These are phyloP conservation scores for Pseudomassariella vexata DNA, from an alignment of 2,329 filamentous ascomycete genomes.

Conservation along the genomic window DNA sequence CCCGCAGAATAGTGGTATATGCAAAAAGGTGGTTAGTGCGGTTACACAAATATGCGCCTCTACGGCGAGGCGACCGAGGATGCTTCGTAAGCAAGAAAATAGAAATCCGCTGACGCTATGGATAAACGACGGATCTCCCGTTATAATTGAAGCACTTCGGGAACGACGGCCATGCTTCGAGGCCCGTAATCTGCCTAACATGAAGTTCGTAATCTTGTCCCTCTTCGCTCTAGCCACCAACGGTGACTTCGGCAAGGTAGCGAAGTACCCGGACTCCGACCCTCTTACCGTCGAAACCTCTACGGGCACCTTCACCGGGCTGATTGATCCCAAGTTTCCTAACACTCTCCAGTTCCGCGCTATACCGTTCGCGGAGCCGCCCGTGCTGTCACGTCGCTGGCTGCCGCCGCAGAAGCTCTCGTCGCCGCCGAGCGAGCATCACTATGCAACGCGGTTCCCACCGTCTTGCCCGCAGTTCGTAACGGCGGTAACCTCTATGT, in stretches of 20 bases:
- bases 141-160: slow-evolving; percentile 5
- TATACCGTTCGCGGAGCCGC: slow-evolving; percentile 31
- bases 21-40: too few relatives aligned
- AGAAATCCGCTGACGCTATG: too few relatives aligned
- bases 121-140: slow-evolving; percentile 1
- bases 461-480: slow-evolving; percentile 29
- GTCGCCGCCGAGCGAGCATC: slow-evolving; percentile 15
- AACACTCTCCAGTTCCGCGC: slow-evolving; percentile 29
- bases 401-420: slow-evolving; percentile 19
- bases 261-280: slow-evolving; percentile 2
- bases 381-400: slow-evolving; percentile 22
- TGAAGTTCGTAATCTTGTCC: slow-evolving; percentile 7
- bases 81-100: too few relatives aligned
- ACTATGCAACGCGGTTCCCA: slow-evolving; percentile 20
- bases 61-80: too few relatives aligned
- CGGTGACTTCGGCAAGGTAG: slow-evolving; percentile 3
- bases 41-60: too few relatives aligned
- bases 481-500: slow-evolving; percentile 19
- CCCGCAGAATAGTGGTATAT: too few relatives aligned
- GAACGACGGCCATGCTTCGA: background rate
- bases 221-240: slow-evolving; percentile 2
- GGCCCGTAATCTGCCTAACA: slow-evolving; percentile 1
- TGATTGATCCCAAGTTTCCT: slow-evolving; percentile 24
- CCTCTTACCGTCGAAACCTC: slow-evolving; percentile 22
- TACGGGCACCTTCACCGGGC: slow-evolving; percentile 26